Evolutionary conservation across 805 yeast genomes (phyloP).

Genomic region (Candida mattraensis): DNA sequence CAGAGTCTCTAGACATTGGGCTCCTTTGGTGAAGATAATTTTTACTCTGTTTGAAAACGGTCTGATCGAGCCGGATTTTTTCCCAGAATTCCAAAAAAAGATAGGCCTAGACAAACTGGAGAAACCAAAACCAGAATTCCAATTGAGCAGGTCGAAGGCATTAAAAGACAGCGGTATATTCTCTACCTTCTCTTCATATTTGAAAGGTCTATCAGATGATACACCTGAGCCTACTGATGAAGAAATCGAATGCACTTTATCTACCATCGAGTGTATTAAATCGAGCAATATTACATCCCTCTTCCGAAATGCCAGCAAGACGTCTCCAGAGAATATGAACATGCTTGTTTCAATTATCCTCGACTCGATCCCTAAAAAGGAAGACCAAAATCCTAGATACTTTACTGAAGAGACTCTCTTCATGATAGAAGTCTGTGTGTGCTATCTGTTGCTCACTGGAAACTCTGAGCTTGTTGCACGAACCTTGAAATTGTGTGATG

Average conservation of each 20-base stretch:
- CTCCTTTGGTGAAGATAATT: constrained; percentile 54
- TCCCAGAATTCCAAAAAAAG: constrained; percentile 61
- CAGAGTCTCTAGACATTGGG: constrained; percentile 56
- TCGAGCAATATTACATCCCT: constrained; percentile 62
- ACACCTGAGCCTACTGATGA: constrained; percentile 91
- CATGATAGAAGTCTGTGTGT: constrained; percentile 33
- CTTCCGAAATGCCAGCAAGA: constrained; percentile 49
- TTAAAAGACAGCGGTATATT: constrained; percentile 77
- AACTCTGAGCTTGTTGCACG: constrained; percentile 25
- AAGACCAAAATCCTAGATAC: constrained; percentile 28
- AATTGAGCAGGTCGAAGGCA: constrained; percentile 61
- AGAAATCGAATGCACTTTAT: constrained; percentile 81
- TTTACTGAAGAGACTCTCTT: constrained; percentile 32
- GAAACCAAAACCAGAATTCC: constrained; percentile 63
- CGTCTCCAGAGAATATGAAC: constrained; percentile 36
- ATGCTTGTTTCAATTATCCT: constrained; percentile 35
- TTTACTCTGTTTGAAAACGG: constrained; percentile 71
- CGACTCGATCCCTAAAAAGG: constrained; percentile 34
- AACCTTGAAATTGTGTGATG: constrained; percentile 24
- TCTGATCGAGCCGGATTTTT: constrained; percentile 63
- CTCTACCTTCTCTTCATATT: constrained; percentile 87
- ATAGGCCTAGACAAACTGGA: constrained; percentile 54
- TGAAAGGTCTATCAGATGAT: constrained; percentile 84
- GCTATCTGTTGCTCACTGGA: constrained; percentile 31
- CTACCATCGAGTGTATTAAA: constrained; percentile 79